These are phyloP conservation scores for Scheffersomyces ergatensis DNA, from an alignment of 805 yeast genomes.

Conservation along the genomic window DNA sequence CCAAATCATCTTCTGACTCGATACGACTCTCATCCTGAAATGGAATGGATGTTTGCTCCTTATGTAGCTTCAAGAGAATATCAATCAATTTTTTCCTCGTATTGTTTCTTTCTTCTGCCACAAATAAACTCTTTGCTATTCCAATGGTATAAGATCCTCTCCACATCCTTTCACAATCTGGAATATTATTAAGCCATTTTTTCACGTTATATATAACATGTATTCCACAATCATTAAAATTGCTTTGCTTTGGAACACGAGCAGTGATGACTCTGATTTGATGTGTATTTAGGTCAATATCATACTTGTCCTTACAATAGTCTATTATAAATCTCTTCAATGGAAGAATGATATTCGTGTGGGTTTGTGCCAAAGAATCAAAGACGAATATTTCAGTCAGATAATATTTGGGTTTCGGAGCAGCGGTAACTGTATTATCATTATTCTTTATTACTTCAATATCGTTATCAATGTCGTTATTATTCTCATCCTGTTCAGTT, in stretches of 20 bases:
- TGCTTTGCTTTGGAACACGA: conserved; percentile 77
- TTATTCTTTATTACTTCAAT: background rate
- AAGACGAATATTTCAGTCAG: conserved; percentile 53
- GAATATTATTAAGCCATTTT: conserved; percentile 52
- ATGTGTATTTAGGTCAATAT: conserved; percentile 41
- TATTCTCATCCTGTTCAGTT: background rate
- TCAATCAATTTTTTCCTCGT: conserved; percentile 26
- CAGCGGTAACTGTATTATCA: background rate
- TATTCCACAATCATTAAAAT: conserved; percentile 92
- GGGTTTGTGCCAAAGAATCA: conserved; percentile 72
- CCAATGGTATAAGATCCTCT: conserved; percentile 9
- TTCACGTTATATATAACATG: conserved; percentile 77
- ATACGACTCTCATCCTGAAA: background rate
- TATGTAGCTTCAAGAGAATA: conserved; percentile 20
- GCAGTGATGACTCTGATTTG: conserved; percentile 50
- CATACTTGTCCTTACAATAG: conserved; percentile 67
- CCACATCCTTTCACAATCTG: conserved; percentile 51
- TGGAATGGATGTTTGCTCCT: conserved; percentile 9
- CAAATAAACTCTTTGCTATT: conserved; percentile 16
- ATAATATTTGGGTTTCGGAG: background rate
- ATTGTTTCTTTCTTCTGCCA: conserved; percentile 24
- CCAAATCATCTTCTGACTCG: conserved; percentile 16
- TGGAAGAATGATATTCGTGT: conserved; percentile 49
- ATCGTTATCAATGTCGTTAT: conserved; percentile 1
- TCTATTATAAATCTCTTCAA: conserved; percentile 58